These are phyloP conservation scores for Panicum hallii DNA, from an alignment of 202 grass and related monocot genomes.

Conservation along the genomic window DNA sequence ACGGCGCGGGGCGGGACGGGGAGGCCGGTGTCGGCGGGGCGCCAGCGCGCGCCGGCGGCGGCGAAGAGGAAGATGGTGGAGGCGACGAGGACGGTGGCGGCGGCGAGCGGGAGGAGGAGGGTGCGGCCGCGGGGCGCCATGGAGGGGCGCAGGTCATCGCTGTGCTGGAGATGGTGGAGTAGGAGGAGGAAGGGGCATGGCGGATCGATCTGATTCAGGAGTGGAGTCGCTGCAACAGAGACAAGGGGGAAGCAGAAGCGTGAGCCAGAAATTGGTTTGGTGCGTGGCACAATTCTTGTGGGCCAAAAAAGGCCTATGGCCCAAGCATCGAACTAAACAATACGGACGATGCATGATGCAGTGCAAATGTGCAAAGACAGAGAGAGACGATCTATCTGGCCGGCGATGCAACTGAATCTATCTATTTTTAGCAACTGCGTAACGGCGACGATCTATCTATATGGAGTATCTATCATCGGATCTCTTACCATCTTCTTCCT, in stretches of 20 bases:
- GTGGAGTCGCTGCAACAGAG: background rate
- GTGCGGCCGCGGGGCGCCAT: constrained; percentile 53
- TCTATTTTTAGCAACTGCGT: background rate
- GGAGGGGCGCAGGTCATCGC: background rate
- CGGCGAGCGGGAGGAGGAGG: constrained; percentile 57
- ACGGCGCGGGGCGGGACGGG: constrained; percentile 32
- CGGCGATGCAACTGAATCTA: too few relatives aligned
- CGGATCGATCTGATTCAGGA: constrained; percentile 12
- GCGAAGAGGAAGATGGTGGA: constrained; percentile 70
- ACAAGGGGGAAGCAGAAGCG: too few relatives aligned
- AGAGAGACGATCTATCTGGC: too few relatives aligned
- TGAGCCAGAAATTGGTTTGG: too few relatives aligned
- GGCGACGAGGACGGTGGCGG: constrained; percentile 53
- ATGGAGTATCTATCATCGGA: too few relatives aligned
- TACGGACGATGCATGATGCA: too few relatives aligned
- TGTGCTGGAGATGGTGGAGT: background rate
- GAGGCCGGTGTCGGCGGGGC: constrained; percentile 55
- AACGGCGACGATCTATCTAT: too few relatives aligned
- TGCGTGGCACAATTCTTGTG: too few relatives aligned
- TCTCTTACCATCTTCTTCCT: too few relatives aligned
- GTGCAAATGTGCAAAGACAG: too few relatives aligned
- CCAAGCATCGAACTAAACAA: too few relatives aligned
- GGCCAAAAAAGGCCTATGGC: too few relatives aligned
- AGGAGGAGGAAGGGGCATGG: background rate
- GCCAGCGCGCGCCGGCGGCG: constrained; percentile 43